Percentiles rank a stretch among this genome's conserved stretches.
Evolutionary conservation across 805 yeast genomes (phyloP).

Genomic region (Myxozyma kluyveri): DNA sequence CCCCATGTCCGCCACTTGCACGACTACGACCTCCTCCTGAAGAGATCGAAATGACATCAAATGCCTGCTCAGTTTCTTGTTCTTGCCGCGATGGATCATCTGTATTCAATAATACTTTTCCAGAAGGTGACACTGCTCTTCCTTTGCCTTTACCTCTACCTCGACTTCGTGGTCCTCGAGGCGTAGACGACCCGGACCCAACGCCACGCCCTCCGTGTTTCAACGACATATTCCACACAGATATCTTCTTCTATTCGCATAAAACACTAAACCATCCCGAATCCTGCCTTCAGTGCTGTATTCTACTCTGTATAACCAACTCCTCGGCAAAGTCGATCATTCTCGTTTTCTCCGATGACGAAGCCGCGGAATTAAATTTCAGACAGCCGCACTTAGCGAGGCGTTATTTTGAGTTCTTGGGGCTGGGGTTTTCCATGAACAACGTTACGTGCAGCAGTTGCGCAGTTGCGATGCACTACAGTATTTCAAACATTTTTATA

Average conservation of each 20-base stretch:
- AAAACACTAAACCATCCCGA: not conserved
- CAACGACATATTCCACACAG: not conserved
- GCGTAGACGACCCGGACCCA: not conserved
- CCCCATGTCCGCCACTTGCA: slow-evolving; percentile 1
- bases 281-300: too few relatives aligned
- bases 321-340: too few relatives aligned
- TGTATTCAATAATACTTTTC: not conserved
- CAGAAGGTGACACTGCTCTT: not conserved
- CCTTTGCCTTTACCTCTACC: not conserved
- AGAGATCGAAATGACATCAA: slow-evolving; percentile 14
- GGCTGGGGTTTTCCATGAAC: too few relatives aligned
- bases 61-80: slow-evolving; percentile 19
- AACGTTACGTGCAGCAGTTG: too few relatives aligned
- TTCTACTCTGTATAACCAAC: too few relatives aligned
- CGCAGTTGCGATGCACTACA: too few relatives aligned
- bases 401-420: too few relatives aligned
- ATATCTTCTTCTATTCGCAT: not conserved
- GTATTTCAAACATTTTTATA: too few relatives aligned
- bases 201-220: not conserved
- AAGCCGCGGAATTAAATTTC: too few relatives aligned
- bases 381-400: too few relatives aligned
- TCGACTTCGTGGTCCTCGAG: not conserved
- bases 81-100: slow-evolving; percentile 16
- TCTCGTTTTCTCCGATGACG: too few relatives aligned
- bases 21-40: not conserved